Base-by-base conservation (phyloP, 1,284 basidiomycete species). In the Ustilago xerochloae region DNA sequence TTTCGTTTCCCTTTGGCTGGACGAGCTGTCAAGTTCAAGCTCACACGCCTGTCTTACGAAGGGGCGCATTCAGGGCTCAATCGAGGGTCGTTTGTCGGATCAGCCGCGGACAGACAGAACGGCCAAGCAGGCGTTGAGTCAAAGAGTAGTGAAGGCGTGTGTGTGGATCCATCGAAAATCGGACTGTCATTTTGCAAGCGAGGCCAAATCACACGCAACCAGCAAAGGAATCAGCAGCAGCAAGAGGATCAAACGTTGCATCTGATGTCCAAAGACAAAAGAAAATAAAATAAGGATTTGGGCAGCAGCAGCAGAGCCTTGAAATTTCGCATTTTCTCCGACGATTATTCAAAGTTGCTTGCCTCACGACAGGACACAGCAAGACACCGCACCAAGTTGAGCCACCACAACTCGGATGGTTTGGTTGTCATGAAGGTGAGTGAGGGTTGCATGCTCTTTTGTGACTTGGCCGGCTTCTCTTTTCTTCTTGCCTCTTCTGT, bases 161-260 rank as follows among this genome's bases (percentile, higher is more conserved):
- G n/a, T n/a, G n/a, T n/a, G n/a, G n/a, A n/a, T n/a, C n/a, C n/a
- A n/a, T n/a, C n/a, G n/a, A n/a, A n/a, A n/a, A n/a, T n/a, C n/a
- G n/a, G n/a, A n/a, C n/a, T n/a, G n/a, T n/a, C n/a, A n/a, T n/a
- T n/a, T n/a, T 32, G 22, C 32, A 35, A 51, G 33, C 33, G 33
- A 48, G 46, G n/a, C 41, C 41, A 41, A 41, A 41, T 20, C 9
- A 10, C 32, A 33, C 32, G 16, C 2, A 20, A 41, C 13, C 39
- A 22, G n/a, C n/a, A n/a, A n/a, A n/a, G n/a, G n/a, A n/a, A n/a
- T n/a, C 35, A 36, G 35, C 35, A 36, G 35, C 35, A 47, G n/a
- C 45, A 50, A 33, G 22, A 51, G 49, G 52, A 54, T 54, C 52
- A 54, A 45, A 28, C 41, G 30, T 13, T 54, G 52, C 52, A 54